Percentiles rank a stretch among this genome's conserved stretches.
phyloP scores from a whole-genome alignment of 805 yeast genomes.

The Ogataea nonfermentans region DNA sequence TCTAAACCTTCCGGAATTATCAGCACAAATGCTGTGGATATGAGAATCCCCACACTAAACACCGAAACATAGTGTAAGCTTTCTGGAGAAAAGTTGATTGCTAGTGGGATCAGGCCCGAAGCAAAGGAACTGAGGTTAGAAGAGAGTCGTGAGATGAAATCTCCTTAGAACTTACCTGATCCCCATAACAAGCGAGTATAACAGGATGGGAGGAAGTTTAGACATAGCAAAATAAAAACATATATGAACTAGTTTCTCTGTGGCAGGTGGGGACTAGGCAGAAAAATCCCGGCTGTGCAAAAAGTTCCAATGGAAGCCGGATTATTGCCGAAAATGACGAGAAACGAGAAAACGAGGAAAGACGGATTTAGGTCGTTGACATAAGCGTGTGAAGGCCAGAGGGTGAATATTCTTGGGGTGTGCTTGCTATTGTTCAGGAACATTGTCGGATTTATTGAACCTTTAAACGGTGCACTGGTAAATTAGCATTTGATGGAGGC shows the following conservation, averaged over 20 bases:
- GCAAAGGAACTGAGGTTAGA: constrained; percentile 24
- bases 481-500: too few relatives aligned
- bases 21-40: constrained; percentile 57
- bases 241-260: neutral
- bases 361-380: too few relatives aligned
- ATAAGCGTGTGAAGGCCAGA: too few relatives aligned
- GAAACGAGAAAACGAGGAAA: too few relatives aligned
- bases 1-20: constrained; percentile 68
- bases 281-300: neutral
- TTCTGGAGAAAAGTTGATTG: constrained; percentile 23
- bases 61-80: constrained; percentile 42
- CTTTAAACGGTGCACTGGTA: too few relatives aligned
- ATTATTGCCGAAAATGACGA: too few relatives aligned
- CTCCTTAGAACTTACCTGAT: constrained; percentile 13
- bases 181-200: constrained; percentile 26
- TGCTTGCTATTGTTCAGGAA: too few relatives aligned
- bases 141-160: neutral
- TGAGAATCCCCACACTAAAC: constrained; percentile 57
- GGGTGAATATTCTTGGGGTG: too few relatives aligned
- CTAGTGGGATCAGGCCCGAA: constrained; percentile 31
- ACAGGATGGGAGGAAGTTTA: constrained; percentile 15
- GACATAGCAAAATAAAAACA: constrained; percentile 12
- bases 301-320: neutral
- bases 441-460: too few relatives aligned
- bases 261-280: too few relatives aligned